Percentiles rank a stretch among this genome's conserved stretches.
Conservation (phyloP, 805 yeast genomes). For the Danielozyma ontarioensis region DNA sequence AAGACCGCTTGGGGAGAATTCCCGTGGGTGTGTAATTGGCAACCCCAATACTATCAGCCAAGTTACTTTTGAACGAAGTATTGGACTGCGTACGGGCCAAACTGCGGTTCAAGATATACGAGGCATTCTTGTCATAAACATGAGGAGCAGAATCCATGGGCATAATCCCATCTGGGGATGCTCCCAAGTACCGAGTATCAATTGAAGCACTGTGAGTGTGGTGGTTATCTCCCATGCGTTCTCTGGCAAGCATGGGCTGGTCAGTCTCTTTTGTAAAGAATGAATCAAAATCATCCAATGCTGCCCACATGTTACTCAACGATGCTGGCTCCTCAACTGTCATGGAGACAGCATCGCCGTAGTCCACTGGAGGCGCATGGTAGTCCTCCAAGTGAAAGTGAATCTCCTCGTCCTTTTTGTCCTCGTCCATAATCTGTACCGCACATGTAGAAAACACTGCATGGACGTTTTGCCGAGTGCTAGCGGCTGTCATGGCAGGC, state of each 20-base stretch:
- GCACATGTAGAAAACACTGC: constrained; percentile 89
- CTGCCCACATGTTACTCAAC: constrained; percentile 87
- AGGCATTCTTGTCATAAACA: constrained; percentile 73
- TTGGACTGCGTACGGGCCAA: constrained; percentile 71
- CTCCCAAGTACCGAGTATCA: constrained; percentile 50
- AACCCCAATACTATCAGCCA: constrained; percentile 57
- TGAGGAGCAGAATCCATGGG: constrained; percentile 73
- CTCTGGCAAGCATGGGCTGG: no score
- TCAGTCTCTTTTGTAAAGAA: constrained; percentile 68
- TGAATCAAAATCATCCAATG: constrained; percentile 81
- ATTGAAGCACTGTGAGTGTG: constrained; percentile 50
- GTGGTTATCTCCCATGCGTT: no score
- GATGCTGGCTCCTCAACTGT: constrained; percentile 61
- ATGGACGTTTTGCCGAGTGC: constrained; percentile 88
- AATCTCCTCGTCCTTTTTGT: constrained; percentile 37
- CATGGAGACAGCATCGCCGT: constrained; percentile 44
- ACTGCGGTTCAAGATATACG: constrained; percentile 67
- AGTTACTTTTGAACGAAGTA: constrained; percentile 68
- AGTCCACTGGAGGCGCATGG: constrained; percentile 31
- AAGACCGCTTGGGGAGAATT: constrained; percentile 24
- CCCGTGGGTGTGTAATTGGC: constrained; percentile 6
- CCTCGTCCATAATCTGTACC: constrained; percentile 25
- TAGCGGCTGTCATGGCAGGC: constrained; percentile 87
- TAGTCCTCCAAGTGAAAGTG: constrained; percentile 61
- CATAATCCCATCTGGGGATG: constrained; percentile 36